phyloP scores from a whole-genome alignment of 306 rosid species.

The Fragaria vesca region DNA sequence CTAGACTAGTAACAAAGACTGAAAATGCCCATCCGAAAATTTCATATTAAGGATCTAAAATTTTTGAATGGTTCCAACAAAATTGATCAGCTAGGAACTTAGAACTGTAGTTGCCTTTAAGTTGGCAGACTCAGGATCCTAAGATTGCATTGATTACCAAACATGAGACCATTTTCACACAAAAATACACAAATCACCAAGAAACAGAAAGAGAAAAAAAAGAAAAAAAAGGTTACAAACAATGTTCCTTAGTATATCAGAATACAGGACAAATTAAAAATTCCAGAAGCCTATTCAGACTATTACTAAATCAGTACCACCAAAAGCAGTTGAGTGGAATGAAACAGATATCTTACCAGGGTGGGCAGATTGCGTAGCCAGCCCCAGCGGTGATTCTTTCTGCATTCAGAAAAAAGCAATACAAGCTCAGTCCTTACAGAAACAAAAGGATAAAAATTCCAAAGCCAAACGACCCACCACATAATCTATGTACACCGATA shows the following conservation, averaged over 20 bases:
- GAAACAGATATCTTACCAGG: slow-evolving; percentile 53
- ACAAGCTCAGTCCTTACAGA: background rate
- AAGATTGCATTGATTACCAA: background rate
- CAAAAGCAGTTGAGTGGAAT: background rate
- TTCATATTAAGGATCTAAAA: background rate
- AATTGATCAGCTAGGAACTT: too few relatives aligned
- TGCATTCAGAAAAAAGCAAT: slow-evolving; percentile 35
- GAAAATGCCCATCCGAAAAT: background rate
- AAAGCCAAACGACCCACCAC: background rate
- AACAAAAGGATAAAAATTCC: background rate
- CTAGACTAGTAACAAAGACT: background rate
- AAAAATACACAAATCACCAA: background rate
- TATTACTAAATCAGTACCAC: background rate
- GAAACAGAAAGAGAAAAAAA: background rate
- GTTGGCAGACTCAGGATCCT: background rate
- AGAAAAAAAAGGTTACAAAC: too few relatives aligned
- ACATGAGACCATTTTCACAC: background rate
- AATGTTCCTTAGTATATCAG: background rate
- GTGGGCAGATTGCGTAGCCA: slow-evolving; percentile 78
- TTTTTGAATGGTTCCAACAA: background rate
- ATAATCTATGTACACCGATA: too few relatives aligned
- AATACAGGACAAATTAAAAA: background rate
- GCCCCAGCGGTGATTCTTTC: slow-evolving; percentile 81
- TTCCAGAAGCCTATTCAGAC: background rate
- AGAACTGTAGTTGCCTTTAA: too few relatives aligned